Conservation (phyloP, 2,329 filamentous ascomycete species). For the Curvularia hawaiiensis region DNA sequence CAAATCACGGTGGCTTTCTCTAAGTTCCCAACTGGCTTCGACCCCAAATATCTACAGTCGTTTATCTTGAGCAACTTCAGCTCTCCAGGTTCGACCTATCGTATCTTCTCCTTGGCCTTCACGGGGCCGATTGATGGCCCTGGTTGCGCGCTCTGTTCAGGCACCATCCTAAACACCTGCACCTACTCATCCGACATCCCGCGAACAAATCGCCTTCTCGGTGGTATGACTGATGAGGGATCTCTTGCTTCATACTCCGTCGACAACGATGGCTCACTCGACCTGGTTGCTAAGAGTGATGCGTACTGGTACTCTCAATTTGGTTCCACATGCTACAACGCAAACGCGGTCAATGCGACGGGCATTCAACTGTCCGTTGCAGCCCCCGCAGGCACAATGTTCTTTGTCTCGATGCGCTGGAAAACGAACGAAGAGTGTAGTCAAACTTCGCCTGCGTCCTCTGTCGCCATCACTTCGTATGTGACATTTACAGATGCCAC, state of each 20-base stretch:
- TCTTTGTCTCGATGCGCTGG: conserved; percentile 12
- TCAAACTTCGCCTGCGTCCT: conserved; percentile 1
- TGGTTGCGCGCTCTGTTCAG: conserved; percentile 13
- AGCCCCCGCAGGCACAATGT: conserved; percentile 7
- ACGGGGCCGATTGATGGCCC: conserved; percentile 11
- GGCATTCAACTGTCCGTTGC: conserved; percentile 11
- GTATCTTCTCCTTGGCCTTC: conserved; percentile 7
- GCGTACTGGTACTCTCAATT: conserved; percentile 15
- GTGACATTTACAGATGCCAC: conserved; percentile 1
- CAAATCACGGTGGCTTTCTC: conserved; percentile 9
- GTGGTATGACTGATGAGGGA: conserved; percentile 8
- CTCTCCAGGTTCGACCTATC: conserved; percentile 3
- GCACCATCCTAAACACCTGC: conserved; percentile 13
- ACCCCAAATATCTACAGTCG: conserved; percentile 3
- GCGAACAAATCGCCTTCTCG: conserved; percentile 5
- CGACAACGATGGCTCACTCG: conserved; percentile 6
- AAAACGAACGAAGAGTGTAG: conserved; percentile 8
- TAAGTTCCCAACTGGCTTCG: conserved; percentile 5
- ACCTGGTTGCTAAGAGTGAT: background rate
- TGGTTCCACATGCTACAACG: conserved; percentile 8
- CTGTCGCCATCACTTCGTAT: conserved; percentile 7
- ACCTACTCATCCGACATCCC: conserved; percentile 8
- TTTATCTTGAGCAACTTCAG: conserved; percentile 12
- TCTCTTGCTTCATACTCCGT: conserved; percentile 12
- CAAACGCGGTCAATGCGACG: conserved; percentile 8